Evolutionary conservation across 345 rosid species (phyloP).

Genomic region (Gynandropsis gynandra): DNA sequence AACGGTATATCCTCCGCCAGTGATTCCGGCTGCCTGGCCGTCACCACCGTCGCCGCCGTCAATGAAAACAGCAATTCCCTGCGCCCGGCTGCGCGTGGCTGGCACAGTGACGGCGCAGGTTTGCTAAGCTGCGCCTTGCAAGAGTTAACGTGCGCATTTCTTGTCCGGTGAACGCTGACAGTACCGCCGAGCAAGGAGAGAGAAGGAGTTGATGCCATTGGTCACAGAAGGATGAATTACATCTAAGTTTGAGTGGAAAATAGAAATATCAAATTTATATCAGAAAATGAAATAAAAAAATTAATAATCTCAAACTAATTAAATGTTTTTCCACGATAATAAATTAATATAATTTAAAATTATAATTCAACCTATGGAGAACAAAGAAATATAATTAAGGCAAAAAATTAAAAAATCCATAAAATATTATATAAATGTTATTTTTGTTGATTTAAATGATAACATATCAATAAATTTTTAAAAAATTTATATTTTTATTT

Average conservation of each 20-base stretch:
- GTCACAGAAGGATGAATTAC: neutral
- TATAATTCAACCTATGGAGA: too few relatives aligned
- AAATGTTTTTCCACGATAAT: too few relatives aligned
- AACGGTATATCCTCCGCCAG: conserved; percentile 56
- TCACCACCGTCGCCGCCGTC: conserved; percentile 44
- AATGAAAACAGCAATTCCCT: conserved; percentile 47
- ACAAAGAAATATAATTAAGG: too few relatives aligned
- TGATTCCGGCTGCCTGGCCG: conserved; percentile 26
- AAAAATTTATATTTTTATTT: too few relatives aligned
- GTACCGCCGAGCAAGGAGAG: conserved; percentile 19
- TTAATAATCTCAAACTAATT: too few relatives aligned
- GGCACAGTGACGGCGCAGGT: conserved; percentile 19
- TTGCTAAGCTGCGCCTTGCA: conserved; percentile 22
- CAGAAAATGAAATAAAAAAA: too few relatives aligned
- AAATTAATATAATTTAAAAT: too few relatives aligned
- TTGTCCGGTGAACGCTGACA: conserved; percentile 15
- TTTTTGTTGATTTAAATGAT: too few relatives aligned
- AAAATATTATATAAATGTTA: too few relatives aligned
- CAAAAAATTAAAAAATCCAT: too few relatives aligned
- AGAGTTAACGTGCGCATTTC: conserved; percentile 25
- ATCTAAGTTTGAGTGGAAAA: neutral
- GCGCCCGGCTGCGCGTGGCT: conserved; percentile 30
- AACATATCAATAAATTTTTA: too few relatives aligned
- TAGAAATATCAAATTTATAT: neutral
- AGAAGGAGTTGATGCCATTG: conserved; percentile 49